These are phyloP conservation scores for Hyaloscypha variabilis DNA, from an alignment of 495 filamentous ascomycete species.

Conservation along the genomic window DNA sequence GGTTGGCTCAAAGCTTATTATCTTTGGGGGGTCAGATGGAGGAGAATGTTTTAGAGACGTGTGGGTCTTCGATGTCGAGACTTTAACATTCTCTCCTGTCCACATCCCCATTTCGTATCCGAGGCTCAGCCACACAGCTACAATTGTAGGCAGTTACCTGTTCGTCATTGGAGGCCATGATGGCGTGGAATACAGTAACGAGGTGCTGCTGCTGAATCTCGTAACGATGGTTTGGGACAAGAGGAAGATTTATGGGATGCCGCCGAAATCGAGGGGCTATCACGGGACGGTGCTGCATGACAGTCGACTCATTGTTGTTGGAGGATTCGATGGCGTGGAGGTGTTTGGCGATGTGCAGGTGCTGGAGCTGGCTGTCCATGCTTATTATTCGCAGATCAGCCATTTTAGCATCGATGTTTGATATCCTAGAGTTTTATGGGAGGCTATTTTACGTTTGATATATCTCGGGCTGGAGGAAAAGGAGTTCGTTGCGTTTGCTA, in stretches of 20 bases:
- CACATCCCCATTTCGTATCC: constrained; percentile 53
- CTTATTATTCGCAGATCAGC: constrained; percentile 70
- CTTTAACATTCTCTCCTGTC: constrained; percentile 54
- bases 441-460: background rate
- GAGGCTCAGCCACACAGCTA: constrained; percentile 64
- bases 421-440: constrained; percentile 8
- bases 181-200: constrained; percentile 66
- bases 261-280: constrained; percentile 63
- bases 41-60: constrained; percentile 70
- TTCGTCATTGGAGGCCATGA: constrained; percentile 70
- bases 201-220: constrained; percentile 65
- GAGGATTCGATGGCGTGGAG: constrained; percentile 64
- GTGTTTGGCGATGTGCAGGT: constrained; percentile 67
- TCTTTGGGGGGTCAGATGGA: constrained; percentile 67
- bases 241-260: constrained; percentile 62
- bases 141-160: constrained; percentile 66
- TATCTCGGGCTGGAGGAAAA: background rate
- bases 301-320: constrained; percentile 59
- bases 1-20: constrained; percentile 68
- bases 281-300: constrained; percentile 66
- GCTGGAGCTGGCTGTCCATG: constrained; percentile 64
- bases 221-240: constrained; percentile 71
- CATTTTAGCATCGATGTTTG: constrained; percentile 68
- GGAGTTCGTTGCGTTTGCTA: background rate
- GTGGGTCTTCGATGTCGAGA: constrained; percentile 68